Base-by-base conservation (phyloP, 768 basidiomycete species). In the Lactarius psammicola region DNA sequence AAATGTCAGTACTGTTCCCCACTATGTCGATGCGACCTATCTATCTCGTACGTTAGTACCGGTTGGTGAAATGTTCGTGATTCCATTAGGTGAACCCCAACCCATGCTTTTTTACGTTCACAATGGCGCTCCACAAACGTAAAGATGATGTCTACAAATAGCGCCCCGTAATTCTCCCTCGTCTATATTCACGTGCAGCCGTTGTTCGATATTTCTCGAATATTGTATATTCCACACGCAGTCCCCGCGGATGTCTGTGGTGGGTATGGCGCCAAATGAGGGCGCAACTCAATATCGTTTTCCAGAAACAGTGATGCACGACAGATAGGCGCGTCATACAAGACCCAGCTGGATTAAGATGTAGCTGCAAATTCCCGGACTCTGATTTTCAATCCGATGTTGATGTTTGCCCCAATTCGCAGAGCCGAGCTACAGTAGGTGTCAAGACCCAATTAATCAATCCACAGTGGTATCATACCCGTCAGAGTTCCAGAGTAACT, bases 61-160 rank as follows among this genome's bases (percentile, higher is more conserved):
- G 20, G 34, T 46, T 31, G 64, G 60, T 60, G 64, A 20, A 55
- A 15, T 30, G 51, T 59, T 51, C 59, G 10, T 56, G 64, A 53
- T 62, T 60, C 60, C 60, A 51, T 62, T 38, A 42, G 55, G 49
- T 36, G 55, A n/a, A 4, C 65, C 54, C 28, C 64, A 56, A 38
- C 54, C 42, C 40, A 46, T 56, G 36, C 28, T 53, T 5, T 57
- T 66, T 78, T 71, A 81, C 63, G 74, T 75, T 68, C 79, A 20
- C 18, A 30, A 38, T 23, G 26, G 44, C 30, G 46, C 56, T 57
- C n/a, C 30, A 17, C 60, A 28, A 56, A 66, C 65, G 65, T 66
- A 66, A 66, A 57, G 38, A n/a, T 33, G 42, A 42, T 30, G 23
- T 57, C 15, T 28, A 26, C 38, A 17, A 33, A 33, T 38, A 40